phyloP scores from a whole-genome alignment of 2,329 filamentous ascomycete species.

The Conoideocrella luteorostrata region DNA sequence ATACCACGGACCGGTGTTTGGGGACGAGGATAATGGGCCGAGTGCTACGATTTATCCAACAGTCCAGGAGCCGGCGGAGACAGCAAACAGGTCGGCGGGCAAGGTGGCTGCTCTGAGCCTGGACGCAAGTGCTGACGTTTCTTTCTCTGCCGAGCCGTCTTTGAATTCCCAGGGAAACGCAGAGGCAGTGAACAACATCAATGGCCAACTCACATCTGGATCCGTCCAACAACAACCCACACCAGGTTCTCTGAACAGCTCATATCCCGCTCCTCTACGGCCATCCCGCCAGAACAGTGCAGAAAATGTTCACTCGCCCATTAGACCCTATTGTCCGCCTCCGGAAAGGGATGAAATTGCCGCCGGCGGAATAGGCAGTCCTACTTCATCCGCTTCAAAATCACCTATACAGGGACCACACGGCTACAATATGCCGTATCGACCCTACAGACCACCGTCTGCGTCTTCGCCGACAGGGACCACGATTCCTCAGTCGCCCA shows the following conservation, averaged over 20 bases:
- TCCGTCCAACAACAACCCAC: too few species aligned
- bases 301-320: conserved; percentile 14
- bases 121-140: not conserved
- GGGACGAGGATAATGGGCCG: conserved; percentile 8
- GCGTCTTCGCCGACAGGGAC: not conserved
- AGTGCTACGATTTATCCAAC: conserved; percentile 8
- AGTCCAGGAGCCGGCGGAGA: not conserved
- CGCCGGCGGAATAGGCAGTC: not conserved
- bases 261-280: too few species aligned
- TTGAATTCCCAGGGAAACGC: not conserved
- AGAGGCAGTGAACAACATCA: too few species aligned
- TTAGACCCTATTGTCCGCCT: conserved; percentile 23
- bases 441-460: conserved; percentile 22
- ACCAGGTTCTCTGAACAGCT: conserved; percentile 13
- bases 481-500: not conserved
- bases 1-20: conserved; percentile 21
- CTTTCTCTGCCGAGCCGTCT: not conserved
- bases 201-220: too few species aligned
- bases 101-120: too few species aligned
- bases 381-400: not conserved
- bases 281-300: too few species aligned
- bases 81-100: not conserved
- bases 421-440: conserved; percentile 15
- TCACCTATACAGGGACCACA: not conserved
- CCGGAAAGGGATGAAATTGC: not conserved